Evolutionary conservation across 768 basidiomycete genomes (phyloP).

Genomic region (Trametes punicea): DNA sequence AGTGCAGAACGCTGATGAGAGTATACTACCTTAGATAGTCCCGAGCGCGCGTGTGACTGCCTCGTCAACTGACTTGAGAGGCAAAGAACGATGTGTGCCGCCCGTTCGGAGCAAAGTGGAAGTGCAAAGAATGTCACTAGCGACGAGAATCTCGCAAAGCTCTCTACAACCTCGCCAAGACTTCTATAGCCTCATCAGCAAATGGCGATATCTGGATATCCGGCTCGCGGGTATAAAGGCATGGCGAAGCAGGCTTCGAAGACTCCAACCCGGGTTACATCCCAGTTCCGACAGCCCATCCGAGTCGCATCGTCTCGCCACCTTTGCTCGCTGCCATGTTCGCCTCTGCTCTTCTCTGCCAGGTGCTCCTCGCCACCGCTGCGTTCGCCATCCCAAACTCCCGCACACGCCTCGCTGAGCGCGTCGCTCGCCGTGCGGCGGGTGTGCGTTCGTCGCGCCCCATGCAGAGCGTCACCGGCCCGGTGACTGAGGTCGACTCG

Average conservation of each 20-base stretch:
- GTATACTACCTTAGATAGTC: too few species aligned
- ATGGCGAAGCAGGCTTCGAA: background rate
- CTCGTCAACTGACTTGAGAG: constrained; percentile 5
- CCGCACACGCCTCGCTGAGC: constrained; percentile 20
- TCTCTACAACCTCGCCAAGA: background rate
- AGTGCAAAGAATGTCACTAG: background rate
- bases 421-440: constrained; percentile 23
- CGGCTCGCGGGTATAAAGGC: constrained; percentile 2
- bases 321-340: constrained; percentile 16
- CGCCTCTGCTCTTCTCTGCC: constrained; percentile 22
- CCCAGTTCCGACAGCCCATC: constrained; percentile 14
- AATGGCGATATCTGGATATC: background rate
- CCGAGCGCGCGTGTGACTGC: too few species aligned
- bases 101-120: too few species aligned
- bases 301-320: constrained; percentile 7
- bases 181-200: too few species aligned
- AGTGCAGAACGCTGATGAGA: too few species aligned
- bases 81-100: constrained; percentile 6
- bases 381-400: constrained; percentile 24
- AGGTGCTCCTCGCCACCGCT: constrained; percentile 25
- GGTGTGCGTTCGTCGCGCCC: constrained; percentile 18
- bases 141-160: constrained; percentile 3
- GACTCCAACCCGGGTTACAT: constrained; percentile 8
- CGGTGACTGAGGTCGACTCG: background rate
- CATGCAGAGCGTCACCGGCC: background rate